Evolutionary conservation across 306 rosid species (phyloP).

Genomic region (Begonia loranthoides): DNA sequence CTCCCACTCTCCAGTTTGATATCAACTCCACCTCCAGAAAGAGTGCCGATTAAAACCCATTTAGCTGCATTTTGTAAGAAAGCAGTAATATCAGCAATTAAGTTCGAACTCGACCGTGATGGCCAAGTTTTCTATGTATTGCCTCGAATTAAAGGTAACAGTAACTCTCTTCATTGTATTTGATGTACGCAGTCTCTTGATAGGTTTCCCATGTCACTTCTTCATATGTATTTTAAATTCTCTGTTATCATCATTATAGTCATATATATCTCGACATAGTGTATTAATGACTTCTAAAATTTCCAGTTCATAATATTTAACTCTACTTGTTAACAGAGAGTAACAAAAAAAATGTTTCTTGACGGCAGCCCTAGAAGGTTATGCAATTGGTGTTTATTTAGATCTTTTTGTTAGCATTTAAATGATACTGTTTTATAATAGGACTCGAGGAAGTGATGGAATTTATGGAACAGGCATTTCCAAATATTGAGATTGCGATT

Average conservation of each 20-base stretch:
- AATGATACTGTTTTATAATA: constrained; percentile 16
- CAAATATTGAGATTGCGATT: constrained; percentile 72
- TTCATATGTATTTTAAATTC: no score
- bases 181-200: constrained; percentile 4
- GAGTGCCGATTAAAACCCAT: constrained; percentile 85
- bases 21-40: constrained; percentile 95
- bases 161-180: background rate
- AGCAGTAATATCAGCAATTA: constrained; percentile 54
- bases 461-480: constrained; percentile 63
- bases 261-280: no score
- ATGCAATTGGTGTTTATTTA: background rate
- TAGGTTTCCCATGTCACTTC: no score
- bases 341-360: no score
- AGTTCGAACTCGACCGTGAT: constrained; percentile 71
- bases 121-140: constrained; percentile 92
- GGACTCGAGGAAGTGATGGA: constrained; percentile 88
- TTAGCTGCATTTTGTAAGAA: constrained; percentile 69
- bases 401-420: background rate
- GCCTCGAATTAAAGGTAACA: constrained; percentile 85
- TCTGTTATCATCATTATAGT: no score
- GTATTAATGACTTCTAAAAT: no score
- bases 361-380: no score
- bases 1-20: constrained; percentile 53
- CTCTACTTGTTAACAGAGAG: no score
- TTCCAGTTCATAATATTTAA: no score